phyloP scores from a whole-genome alignment of 106 monocot genomes.

The Dactylorhiza incarnata region DNA sequence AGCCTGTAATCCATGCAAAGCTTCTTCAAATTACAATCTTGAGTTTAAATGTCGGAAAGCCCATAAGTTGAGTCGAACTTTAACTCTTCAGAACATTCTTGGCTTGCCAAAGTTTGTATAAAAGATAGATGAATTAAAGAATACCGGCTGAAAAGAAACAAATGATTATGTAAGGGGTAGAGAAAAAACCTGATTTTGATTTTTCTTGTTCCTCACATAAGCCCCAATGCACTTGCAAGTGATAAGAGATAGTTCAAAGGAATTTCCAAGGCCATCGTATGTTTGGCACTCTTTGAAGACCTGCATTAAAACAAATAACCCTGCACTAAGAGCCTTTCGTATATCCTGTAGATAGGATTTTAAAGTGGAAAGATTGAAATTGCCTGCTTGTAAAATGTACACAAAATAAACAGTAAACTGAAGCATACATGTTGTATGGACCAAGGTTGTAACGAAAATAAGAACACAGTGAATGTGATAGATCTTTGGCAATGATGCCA shows the following conservation, averaged over 20 bases:
- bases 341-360: neutral
- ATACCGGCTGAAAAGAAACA: neutral
- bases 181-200: slow-evolving; percentile 85
- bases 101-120: neutral
- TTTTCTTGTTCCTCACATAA: slow-evolving; percentile 96
- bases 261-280: slow-evolving; percentile 41
- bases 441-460: no score
- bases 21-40: neutral
- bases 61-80: neutral
- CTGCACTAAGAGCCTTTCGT: neutral
- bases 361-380: neutral
- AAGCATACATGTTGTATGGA: no score
- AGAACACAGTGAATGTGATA: no score
- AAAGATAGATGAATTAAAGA: neutral
- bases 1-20: neutral
- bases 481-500: no score
- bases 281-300: slow-evolving; percentile 74
- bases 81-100: neutral
- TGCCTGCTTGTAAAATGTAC: no score
- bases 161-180: neutral
- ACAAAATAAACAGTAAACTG: no score
- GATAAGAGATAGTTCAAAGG: slow-evolving; percentile 74
- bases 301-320: slow-evolving; percentile 21
- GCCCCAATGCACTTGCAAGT: slow-evolving; percentile 97
- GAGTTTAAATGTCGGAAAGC: neutral